Conservation (phyloP, 176 grass and related monocot genomes). For the Carex myosuroides region DNA sequence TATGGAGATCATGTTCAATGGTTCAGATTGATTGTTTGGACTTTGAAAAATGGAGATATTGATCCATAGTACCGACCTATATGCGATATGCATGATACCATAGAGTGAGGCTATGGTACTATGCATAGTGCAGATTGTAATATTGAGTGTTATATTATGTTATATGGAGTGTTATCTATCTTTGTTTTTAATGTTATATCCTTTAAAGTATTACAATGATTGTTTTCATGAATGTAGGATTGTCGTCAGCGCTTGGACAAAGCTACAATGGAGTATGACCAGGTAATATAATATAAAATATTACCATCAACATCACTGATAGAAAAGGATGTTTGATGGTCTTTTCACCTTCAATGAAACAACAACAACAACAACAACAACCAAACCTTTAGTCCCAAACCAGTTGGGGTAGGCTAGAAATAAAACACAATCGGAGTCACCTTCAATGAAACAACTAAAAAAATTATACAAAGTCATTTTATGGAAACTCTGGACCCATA, state of each 20-base stretch:
- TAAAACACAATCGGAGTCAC: background rate
- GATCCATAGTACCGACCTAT: too few species aligned
- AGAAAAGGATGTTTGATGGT: background rate
- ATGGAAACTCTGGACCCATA: background rate
- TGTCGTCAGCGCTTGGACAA: slow-evolving; percentile 83
- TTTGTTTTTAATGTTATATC: background rate
- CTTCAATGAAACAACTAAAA: background rate
- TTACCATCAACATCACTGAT: background rate
- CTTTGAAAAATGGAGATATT: too few species aligned
- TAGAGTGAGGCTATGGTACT: too few species aligned
- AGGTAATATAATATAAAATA: slow-evolving; percentile 29
- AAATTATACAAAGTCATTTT: background rate
- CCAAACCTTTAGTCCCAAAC: too few species aligned
- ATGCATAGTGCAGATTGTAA: too few species aligned
- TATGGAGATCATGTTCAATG: too few species aligned
- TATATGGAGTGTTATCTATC: background rate
- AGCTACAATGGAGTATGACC: slow-evolving; percentile 86
- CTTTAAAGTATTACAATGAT: background rate
- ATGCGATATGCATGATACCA: too few species aligned
- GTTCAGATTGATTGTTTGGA: too few species aligned
- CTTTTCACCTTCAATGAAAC: background rate
- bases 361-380: background rate
- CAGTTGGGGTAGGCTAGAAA: too few species aligned
- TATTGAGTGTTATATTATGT: too few species aligned
- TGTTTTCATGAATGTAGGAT: slow-evolving; percentile 48